phyloP scores from a whole-genome alignment of 2,329 filamentous ascomycete genomes.

The Colletotrichum sp. region DNA sequence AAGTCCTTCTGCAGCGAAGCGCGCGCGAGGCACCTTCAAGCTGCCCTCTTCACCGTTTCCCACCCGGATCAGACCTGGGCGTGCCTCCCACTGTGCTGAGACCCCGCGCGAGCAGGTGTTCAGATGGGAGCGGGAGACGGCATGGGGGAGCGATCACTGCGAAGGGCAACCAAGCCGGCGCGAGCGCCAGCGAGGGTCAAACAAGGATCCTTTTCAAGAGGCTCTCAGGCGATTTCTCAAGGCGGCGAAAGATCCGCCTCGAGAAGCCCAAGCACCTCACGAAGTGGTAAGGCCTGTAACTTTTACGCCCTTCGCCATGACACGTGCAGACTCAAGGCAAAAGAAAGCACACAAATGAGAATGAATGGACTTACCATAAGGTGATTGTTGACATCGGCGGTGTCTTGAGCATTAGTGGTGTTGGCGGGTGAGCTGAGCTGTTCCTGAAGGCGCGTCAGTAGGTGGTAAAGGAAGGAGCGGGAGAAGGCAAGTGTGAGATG shows the following conservation, averaged over 20 bases:
- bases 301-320: background rate
- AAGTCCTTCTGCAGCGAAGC: background rate
- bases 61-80: background rate
- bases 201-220: background rate
- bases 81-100: background rate
- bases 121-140: background rate
- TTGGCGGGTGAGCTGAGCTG: rapidly evolving
- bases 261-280: background rate
- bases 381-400: background rate
- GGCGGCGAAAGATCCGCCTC: background rate
- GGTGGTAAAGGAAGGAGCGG: background rate
- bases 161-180: background rate
- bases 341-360: background rate
- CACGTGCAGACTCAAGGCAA: background rate
- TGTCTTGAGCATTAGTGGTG: background rate
- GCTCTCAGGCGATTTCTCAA: rapidly evolving
- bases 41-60: background rate
- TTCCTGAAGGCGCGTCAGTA: rapidly evolving
- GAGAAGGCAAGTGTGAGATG: background rate
- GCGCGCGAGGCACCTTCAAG: background rate
- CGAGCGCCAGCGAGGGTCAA: background rate
- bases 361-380: background rate
- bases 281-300: too few relatives aligned
- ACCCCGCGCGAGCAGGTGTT: background rate
- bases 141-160: background rate